Conservation (phyloP, 306 rosid genomes). For the Fragaria iinumae region DNA sequence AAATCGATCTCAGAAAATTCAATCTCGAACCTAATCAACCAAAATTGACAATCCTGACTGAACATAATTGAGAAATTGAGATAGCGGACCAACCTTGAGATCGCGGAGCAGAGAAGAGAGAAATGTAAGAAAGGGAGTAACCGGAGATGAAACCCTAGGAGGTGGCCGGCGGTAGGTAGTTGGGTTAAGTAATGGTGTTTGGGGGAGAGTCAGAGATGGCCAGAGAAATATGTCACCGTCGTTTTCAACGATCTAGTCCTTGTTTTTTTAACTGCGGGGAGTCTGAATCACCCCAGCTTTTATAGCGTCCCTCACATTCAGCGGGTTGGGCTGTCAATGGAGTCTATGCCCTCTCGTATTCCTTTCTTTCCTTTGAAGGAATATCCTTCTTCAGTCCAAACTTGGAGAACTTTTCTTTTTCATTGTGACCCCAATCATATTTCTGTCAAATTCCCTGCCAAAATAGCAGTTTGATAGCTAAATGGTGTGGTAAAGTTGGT, state of each 20-base stretch:
- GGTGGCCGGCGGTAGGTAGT: constrained; percentile 10
- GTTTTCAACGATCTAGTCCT: constrained; percentile 1
- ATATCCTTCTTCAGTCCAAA: not conserved
- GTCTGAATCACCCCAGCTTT: not conserved
- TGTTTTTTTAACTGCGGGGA: not conserved
- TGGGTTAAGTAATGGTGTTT: not conserved
- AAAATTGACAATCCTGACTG: not conserved
- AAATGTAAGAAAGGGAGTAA: not conserved
- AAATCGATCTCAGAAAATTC: constrained; percentile 30
- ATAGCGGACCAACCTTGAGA: constrained; percentile 44
- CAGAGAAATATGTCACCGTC: constrained; percentile 27
- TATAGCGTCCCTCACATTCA: not conserved
- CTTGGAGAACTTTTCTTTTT: too few species aligned
- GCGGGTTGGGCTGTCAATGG: not conserved
- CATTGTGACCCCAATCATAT: too few species aligned
- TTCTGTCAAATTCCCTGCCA: too few species aligned
- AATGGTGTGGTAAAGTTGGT: too few species aligned
- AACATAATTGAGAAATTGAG: constrained; percentile 13
- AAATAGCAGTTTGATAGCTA: too few species aligned
- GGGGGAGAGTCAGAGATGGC: not conserved
- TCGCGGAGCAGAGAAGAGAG: constrained; percentile 20
- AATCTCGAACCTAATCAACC: not conserved
- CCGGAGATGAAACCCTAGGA: constrained; percentile 29
- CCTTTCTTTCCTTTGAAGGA: not conserved
- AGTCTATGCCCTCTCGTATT: not conserved